Conservation (phyloP, 139 green algal species). For the Coccomyxa sp. region DNA sequence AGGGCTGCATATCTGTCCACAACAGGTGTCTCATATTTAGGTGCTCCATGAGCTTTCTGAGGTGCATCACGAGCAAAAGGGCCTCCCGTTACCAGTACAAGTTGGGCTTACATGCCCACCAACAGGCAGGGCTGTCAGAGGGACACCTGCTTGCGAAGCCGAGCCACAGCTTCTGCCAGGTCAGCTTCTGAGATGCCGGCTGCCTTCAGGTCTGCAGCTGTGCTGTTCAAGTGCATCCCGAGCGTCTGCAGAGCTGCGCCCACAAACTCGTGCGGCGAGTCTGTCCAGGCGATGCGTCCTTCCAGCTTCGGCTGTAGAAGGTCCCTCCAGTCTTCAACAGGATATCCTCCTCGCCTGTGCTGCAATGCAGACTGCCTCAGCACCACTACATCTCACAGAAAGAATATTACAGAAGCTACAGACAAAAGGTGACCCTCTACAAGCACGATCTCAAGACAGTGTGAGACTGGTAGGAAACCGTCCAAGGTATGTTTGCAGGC, state of each 20-base stretch:
- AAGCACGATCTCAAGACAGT: too few relatives aligned
- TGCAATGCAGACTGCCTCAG: too few relatives aligned
- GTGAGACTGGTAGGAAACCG: background rate
- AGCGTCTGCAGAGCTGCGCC: constrained; percentile 64
- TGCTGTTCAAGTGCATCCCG: constrained; percentile 43
- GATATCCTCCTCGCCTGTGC: constrained; percentile 27
- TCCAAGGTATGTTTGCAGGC: background rate
- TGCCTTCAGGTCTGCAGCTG: constrained; percentile 22
- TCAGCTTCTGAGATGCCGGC: constrained; percentile 30
- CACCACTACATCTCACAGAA: too few relatives aligned
- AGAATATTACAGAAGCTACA: too few relatives aligned
- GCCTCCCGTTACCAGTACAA: too few relatives aligned
- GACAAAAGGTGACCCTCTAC: too few relatives aligned
- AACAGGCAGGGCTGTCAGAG: too few relatives aligned
- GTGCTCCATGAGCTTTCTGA: too few relatives aligned
- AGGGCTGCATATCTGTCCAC: too few relatives aligned
- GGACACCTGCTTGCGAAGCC: background rate
- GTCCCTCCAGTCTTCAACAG: constrained; percentile 73
- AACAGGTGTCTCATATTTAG: too few relatives aligned
- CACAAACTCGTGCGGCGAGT: constrained; percentile 73
- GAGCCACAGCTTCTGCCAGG: constrained; percentile 23
- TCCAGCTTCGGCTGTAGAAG: constrained; percentile 67
- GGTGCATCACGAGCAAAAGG: too few relatives aligned
- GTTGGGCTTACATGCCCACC: too few relatives aligned
- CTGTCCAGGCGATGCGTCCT: constrained; percentile 59